Evolutionary conservation across 352 stramenopile genomes (phyloP), one percentile per base, ranked within the genome.

Genomic region (Globisporangium nagaii): DNA sequence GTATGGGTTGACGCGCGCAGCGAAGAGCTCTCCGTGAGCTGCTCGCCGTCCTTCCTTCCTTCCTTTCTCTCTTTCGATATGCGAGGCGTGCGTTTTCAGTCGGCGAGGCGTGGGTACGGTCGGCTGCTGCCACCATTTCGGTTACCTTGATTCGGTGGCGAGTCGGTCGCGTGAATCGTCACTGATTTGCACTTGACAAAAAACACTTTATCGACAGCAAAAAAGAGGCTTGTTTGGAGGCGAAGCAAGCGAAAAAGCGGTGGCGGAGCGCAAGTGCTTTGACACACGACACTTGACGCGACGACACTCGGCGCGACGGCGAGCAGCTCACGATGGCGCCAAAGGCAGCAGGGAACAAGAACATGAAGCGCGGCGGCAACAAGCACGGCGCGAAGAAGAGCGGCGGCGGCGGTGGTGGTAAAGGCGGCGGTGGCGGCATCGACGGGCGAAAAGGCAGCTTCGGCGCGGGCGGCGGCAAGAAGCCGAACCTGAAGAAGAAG

Each of bases 401-500:
- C 15, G 50, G 69, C 35, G 50, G 61, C 22, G 62, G 63, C 28
- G 64, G 66, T 37, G 47, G 46, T 4, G 55, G 52, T n/a, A n/a
- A n/a, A n/a, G n/a, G n/a, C 9, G 58, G 53, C 20, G 63, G 65
- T 1, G 17, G 22, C 4, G 48, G 48, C 25, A 25, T 34, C 50
- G 12, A 74, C 66, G 7, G 61, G 66, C 24, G 39, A 49, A 63
- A 58, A 20, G 52, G 52, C 31, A 58, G 52, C 52, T 52, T 58
- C 20, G 52, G 52, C 11, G 60, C 39, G 20, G 61, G 44, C 57
- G 66, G 28, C 60, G 52, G 52, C 41, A 34, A 52, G 39, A 75
- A 79, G 55, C 66, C 71, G 7, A 74, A 67, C 15, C 46, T 65
- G 31, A 77, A 79, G 53, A 90, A 91, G 63, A 95, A 93, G 65